A percentile compares a stretch with the other conserved stretches of the same genome.
phyloP scores from a whole-genome alignment of 495 filamentous ascomycete species.

The Podospora didyma region DNA sequence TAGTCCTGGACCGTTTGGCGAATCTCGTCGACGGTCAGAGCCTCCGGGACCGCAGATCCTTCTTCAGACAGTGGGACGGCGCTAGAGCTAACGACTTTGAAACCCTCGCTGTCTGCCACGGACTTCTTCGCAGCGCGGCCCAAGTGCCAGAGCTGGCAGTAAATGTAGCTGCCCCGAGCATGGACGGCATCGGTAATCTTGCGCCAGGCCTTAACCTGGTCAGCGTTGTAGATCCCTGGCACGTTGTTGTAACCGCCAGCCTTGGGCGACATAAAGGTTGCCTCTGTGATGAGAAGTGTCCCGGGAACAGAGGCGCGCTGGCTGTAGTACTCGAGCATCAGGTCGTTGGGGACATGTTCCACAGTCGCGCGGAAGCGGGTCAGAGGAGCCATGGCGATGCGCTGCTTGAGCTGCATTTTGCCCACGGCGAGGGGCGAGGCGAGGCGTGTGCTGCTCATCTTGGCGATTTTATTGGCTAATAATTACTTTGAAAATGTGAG shows the following conservation, averaged over 20 bases:
- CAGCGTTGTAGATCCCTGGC: conserved; percentile 60
- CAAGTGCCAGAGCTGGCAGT: conserved; percentile 62
- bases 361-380: conserved; percentile 42
- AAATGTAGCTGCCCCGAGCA: conserved; percentile 59
- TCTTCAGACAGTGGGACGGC: conserved; percentile 38
- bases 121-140: conserved; percentile 53
- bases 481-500: too few relatives aligned
- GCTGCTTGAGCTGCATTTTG: conserved; percentile 33
- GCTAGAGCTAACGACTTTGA: conserved; percentile 45
- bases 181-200: conserved; percentile 63
- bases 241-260: conserved; percentile 51
- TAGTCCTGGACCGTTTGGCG: conserved; percentile 52
- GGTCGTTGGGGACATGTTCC: conserved; percentile 41
- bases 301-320: conserved; percentile 57
- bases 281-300: conserved; percentile 64
- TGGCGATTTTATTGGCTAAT: conserved; percentile 5
- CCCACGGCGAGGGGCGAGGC: conserved; percentile 43
- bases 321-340: conserved; percentile 55
- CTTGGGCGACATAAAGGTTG: conserved; percentile 54
- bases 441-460: conserved; percentile 16
- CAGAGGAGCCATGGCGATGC: conserved; percentile 42
- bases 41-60: conserved; percentile 36
- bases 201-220: conserved; percentile 61
- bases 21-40: conserved; percentile 56
- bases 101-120: conserved; percentile 37